Conservation (phyloP, 768 basidiomycete genomes). For the Ramaria sp. region DNA sequence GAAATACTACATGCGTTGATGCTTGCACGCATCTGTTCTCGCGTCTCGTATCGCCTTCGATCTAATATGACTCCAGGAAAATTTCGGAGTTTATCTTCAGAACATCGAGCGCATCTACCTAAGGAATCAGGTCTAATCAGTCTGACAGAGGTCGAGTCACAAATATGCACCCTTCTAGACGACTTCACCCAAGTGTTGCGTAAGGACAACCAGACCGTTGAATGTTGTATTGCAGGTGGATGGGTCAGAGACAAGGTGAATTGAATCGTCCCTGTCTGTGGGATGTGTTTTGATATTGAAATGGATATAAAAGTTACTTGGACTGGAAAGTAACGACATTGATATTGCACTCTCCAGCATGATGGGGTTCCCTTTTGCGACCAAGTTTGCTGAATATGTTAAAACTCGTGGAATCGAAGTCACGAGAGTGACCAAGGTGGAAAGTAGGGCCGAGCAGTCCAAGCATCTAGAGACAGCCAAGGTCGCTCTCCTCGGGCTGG, state of each 20-base stretch:
- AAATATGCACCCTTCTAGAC: constrained; percentile 69
- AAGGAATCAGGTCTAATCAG: constrained; percentile 22
- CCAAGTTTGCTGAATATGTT: constrained; percentile 57
- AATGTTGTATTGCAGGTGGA: constrained; percentile 90
- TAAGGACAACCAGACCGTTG: constrained; percentile 38
- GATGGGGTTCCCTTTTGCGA: constrained; percentile 86
- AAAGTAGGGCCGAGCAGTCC: constrained; percentile 91
- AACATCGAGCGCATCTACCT: background rate
- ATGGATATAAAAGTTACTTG: constrained; percentile 49
- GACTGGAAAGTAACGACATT: constrained; percentile 76
- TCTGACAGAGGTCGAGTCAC: constrained; percentile 57
- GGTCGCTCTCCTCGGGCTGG: constrained; percentile 65
- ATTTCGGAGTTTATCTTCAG: background rate
- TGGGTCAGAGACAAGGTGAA: constrained; percentile 98
- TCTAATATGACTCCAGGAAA: background rate
- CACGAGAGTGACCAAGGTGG: constrained; percentile 68
- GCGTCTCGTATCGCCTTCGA: background rate
- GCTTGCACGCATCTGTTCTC: background rate
- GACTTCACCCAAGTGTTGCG: constrained; percentile 55
- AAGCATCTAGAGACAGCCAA: constrained; percentile 97
- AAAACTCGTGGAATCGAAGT: constrained; percentile 40
- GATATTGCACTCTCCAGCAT: constrained; percentile 85
- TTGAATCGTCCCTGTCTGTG: constrained; percentile 8
- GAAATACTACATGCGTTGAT: background rate
- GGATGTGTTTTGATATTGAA: constrained; percentile 10